phyloP scores from a whole-genome alignment of 1,284 basidiomycete species.

The Mycosarcoma mackinlayi region DNA sequence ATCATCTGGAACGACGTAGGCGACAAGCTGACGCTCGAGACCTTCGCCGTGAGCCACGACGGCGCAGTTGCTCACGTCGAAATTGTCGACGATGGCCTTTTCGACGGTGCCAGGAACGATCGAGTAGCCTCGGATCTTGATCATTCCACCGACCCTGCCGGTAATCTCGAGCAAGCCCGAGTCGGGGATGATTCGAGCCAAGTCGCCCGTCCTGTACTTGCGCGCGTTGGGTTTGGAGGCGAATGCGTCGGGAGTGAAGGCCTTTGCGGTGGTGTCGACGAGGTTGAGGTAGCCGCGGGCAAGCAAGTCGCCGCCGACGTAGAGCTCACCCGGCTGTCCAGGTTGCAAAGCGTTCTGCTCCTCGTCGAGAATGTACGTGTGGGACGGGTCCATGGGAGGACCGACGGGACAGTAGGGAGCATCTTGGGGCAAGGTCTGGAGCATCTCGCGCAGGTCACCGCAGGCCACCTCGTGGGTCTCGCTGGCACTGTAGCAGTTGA shows the following conservation, averaged over 20 bases:
- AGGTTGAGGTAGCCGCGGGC: constrained; percentile 67
- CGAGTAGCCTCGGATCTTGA: constrained; percentile 67
- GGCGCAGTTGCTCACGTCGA: constrained; percentile 62
- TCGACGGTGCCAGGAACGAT: constrained; percentile 63
- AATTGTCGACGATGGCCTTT: constrained; percentile 62
- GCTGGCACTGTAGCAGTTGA: constrained; percentile 67
- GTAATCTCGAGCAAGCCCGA: constrained; percentile 64
- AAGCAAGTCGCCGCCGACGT: constrained; percentile 62
- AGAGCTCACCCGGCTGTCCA: constrained; percentile 61
- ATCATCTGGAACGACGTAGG: constrained; percentile 63
- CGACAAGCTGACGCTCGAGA: constrained; percentile 64
- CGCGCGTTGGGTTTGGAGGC: constrained; percentile 30
- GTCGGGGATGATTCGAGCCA: constrained; percentile 56
- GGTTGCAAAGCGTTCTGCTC: constrained; percentile 50
- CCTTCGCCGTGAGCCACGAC: constrained; percentile 64
- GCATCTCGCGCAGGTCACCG: constrained; percentile 59
- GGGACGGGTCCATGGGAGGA: constrained; percentile 54
- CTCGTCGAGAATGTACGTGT: constrained; percentile 65
- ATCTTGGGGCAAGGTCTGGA: constrained; percentile 21
- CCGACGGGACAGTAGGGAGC: constrained; percentile 63
- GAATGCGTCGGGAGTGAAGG: constrained; percentile 55
- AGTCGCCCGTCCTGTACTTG: constrained; percentile 66
- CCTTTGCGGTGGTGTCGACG: constrained; percentile 62
- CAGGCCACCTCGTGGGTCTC: constrained; percentile 67
- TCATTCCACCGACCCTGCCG: constrained; percentile 66